Evolutionary conservation across 768 basidiomycete genomes (phyloP), one percentile per base, ranked within the genome.

Genomic region (Phylloporus rhodoxanthus): DNA sequence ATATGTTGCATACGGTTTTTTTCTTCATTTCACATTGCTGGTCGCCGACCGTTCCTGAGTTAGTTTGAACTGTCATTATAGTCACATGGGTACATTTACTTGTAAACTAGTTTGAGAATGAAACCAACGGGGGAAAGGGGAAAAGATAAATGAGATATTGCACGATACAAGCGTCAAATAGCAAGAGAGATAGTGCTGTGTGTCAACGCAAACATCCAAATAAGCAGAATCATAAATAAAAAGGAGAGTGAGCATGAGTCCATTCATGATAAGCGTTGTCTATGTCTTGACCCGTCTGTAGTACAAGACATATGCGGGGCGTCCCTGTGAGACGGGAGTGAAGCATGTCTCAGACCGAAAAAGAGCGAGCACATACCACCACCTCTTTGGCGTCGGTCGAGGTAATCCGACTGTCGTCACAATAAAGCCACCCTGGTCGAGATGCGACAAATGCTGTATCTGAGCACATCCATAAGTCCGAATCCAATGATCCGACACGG

Each of bases 391-490:
- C 72, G 45, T 90, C 82, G 25, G 81, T 82, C 38, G 76, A 62
- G 43, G 81, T 81, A 52, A 97, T 77, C 58, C 87, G 87, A 60
- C 92, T 93, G 66, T 98, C 95, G 60, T 96, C 93, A 64, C 92
- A 94, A 60, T 90, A 90, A 64, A 85, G 70, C 96, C 96, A 99
- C 32, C 87, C 84, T 29, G 87, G 85, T 46, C 84, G 76, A 14
- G 87, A 91, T 30, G 89, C 80, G 45, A 99, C 82, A 60, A 83
- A 93, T 17, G 96, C 92, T 40, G 95, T 98, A 66, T 98, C 95
- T 96, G 58, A 36, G 8, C 5, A 10, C 3, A 26, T 13, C 8
- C 38, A 39, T 50, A 23, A 55, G 45, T 30, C 37, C 41, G 14
- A 41, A 21, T 10, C 4, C 20, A 41, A 30, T 19, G 9, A 20